Evolutionary conservation across 306 rosid genomes (phyloP), one percentile per base, ranked within the genome.

Genomic region (Trifolium dubium): DNA sequence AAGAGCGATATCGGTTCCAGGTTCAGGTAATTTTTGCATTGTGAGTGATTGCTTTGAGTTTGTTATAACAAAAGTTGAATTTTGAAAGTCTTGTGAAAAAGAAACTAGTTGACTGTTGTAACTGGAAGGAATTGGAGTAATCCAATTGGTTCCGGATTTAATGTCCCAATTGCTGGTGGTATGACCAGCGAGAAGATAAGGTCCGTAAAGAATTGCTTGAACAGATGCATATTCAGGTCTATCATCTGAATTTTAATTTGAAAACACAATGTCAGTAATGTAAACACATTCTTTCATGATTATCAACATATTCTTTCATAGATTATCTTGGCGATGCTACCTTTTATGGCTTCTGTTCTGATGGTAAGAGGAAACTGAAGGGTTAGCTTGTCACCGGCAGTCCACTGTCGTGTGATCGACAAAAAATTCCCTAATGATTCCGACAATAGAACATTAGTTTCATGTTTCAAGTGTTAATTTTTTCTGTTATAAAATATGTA

Each of bases 161-260:
- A 90, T 64, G 71, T 86, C 86, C 92, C 86, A 82, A 66, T 86
- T 86, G 34, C 84, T 75, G 10, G 39, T 68, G 14, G 90, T 87
- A 71, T 90, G 87, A 60, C 88, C 97, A 0, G 85, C 91, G 9
- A 90, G 97, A 62, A 92, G 92, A 82, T 84, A 86, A 0, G 97
- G 97, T 31, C 98, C 98, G 51, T 83, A 90, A 2, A 90, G 92
- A 79, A 89, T 89, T 35, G 97, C 97, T 60, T 87, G 85, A 64
- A 89, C n/a, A 28, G 92, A 83, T 68, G 89, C 84, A 73, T 62
- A 86, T 75, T 84, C 81, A 18, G 88, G 69, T 66, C 97, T 85
- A 55, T 92, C 97, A 80, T 95, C 99, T 95, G 96, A 70, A 80
- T 82, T 83, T 3, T 64, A 10, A 55, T 58, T 65, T 44, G 59